Evolutionary conservation across 129 eudicot species (phyloP), one percentile per base, ranked within the genome.

Genomic region (Solidago caesia): DNA sequence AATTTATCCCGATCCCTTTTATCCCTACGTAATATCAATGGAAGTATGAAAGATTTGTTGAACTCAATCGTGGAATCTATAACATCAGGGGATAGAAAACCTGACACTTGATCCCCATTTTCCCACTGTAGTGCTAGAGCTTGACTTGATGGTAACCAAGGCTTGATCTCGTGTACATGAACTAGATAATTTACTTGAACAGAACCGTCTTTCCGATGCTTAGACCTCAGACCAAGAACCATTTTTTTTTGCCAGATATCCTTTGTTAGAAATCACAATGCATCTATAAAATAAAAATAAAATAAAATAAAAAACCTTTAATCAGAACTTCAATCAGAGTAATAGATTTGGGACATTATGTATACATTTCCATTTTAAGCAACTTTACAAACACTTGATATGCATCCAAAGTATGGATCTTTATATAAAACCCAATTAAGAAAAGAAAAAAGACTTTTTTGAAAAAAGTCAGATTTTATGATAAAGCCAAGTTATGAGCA

Each of bases 201-300:
- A 15, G 92, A 70, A 57, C 82, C 89, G 46, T 85, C 97, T 81
- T 87, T 91, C 56, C 82, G 81, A 75, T 82, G 89, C 80, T 83
- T 90, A 49, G 96, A 90, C 71, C 86, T 88, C 63, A 85, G 79
- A 66, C 98, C 96, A 9, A 94, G 96, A 74, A 90, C 97, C 98
- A 94, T 94, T n/a, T 57, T 83, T 79, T 33, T 79, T 33, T 64
- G 64, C 55, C 16, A 70, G 56, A 63, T 10, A 15, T 39, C 53
- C 74, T 78, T 65, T 67, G 67, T 73, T 70, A 53, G 62, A 67
- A 67, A 69, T 63, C 21, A 21, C 21, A 21, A 21, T 62, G 79
- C 84, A 80, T 33, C 82, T 80, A 73, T 63, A 76, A 66, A 71
- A 21, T 0, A 21, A 21, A 21, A 21, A 21, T 0, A 21, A 21